phyloP scores from a whole-genome alignment of 345 rosid species.

The Melaleuca quinquenervia region DNA sequence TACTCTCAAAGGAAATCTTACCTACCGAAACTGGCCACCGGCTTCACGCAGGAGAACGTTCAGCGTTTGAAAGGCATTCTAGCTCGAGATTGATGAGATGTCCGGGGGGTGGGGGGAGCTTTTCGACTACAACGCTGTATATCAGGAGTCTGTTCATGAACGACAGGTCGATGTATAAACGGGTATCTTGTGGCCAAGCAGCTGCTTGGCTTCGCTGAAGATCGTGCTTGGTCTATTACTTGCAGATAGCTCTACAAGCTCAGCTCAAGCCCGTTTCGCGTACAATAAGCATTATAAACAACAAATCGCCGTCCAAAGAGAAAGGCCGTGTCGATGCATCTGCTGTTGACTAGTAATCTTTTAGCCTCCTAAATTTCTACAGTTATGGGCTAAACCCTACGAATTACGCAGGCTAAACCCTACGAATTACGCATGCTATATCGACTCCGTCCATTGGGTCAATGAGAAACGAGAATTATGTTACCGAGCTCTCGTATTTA shows the following conservation, averaged over 20 bases:
- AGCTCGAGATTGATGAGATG: background rate
- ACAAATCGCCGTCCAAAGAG: background rate
- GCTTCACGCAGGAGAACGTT: background rate
- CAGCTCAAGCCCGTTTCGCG: background rate
- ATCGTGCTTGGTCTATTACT: background rate
- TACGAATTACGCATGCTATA: background rate
- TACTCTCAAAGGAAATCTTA: background rate
- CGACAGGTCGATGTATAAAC: background rate
- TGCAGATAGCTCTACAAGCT: background rate
- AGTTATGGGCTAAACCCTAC: background rate
- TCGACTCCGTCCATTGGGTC: background rate
- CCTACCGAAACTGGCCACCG: background rate
- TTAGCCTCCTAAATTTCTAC: background rate
- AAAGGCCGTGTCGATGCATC: background rate
- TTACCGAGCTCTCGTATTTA: background rate
- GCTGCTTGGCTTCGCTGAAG: background rate
- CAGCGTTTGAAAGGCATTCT: background rate
- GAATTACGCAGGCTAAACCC: background rate
- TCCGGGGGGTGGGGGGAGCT: background rate
- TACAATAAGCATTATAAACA: background rate
- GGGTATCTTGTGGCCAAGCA: background rate
- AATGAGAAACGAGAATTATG: background rate
- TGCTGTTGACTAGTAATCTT: background rate
- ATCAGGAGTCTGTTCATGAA: background rate
- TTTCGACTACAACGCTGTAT: background rate